Evolutionary conservation across 176 grass and related monocot genomes (phyloP), one percentile per base, ranked within the genome.

Genomic region (Coix lacrymajobi): DNA sequence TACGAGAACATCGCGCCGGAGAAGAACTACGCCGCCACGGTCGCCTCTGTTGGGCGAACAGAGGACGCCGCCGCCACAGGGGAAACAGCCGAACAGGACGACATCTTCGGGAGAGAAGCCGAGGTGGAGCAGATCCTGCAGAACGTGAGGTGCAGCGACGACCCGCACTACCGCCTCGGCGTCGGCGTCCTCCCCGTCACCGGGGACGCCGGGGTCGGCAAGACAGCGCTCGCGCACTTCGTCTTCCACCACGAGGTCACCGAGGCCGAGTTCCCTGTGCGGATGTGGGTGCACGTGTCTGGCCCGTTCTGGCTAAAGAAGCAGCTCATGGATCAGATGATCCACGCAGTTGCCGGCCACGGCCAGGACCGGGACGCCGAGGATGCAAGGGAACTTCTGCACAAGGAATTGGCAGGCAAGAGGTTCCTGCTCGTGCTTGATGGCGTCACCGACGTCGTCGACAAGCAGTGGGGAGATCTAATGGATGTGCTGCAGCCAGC

Each of bases 351-450:
- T 4, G 6, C 36, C 19, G 19, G 48, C n/a, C n/a, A n/a, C 3
- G 26, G 73, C 6, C 26, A 45, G 16, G 75, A 16, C 6, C 26
- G 7, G 34, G 40, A 34, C 6, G 19, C 1, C 1, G n/a, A 61
- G 0, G 75, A 67, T 34, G 19, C 10, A 37, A 60, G 28, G 45
- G 75, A 84, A 69, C 29, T 79, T 66, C 74, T 84, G 22, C 20
- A 3, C 7, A 17, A 16, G 60, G 57, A 79, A n/a, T 5, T 88
- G 58, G 1, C 43, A 17, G 75, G 75, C 12, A 74, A 74, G 67
- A 88, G 75, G 58, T 48, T 84, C 75, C 33, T 88, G 34, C 81
- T 88, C 1, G 75, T 88, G 29, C 86, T 88, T 2, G 75, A 88
- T 9, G 45, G 41, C 7, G 16, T 84, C 58, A 74, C 68, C 20